These are phyloP conservation scores for Termitomyces sp. DNA, from an alignment of 1,284 basidiomycete species.

Conservation along the genomic window DNA sequence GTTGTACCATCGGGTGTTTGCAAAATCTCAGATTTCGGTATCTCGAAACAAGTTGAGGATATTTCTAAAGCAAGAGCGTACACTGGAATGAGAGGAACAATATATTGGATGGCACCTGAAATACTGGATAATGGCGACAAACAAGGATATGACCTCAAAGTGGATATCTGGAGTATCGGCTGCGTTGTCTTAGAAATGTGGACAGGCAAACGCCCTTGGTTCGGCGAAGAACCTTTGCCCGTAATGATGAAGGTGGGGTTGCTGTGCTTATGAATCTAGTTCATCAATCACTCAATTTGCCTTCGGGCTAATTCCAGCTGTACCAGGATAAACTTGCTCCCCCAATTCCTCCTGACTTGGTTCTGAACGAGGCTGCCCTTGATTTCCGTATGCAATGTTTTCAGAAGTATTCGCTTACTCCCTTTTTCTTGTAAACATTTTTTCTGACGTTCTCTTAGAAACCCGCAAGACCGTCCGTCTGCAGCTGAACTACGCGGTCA, in stretches of 20 bases:
- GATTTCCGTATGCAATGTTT: conserved; percentile 86
- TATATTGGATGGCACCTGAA: conserved; percentile 84
- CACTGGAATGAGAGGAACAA: conserved; percentile 61
- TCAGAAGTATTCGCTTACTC: conserved; percentile 32
- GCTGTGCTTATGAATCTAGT: not conserved
- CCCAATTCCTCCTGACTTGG: conserved; percentile 77
- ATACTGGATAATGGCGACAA: conserved; percentile 34
- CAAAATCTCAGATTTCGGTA: conserved; percentile 82
- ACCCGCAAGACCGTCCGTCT: conserved; percentile 75
- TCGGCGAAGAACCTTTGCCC: conserved; percentile 29
- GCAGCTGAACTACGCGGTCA: conserved; percentile 74
- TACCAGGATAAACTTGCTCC: conserved; percentile 69
- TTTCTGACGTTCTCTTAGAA: conserved; percentile 36
- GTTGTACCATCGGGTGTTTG: conserved; percentile 67
- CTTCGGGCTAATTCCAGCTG: conserved; percentile 40
- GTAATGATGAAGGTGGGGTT: conserved; percentile 35
- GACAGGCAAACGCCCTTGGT: conserved; percentile 69
- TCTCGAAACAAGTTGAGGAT: conserved; percentile 53
- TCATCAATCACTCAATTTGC: not conserved
- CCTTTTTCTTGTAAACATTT: not conserved
- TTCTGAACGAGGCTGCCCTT: conserved; percentile 60
- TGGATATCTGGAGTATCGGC: conserved; percentile 77
- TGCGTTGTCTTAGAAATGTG: conserved; percentile 82
- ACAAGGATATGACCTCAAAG: conserved; percentile 61
- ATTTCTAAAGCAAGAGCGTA: conserved; percentile 54